These are phyloP conservation scores for Heliamphora exappendiculata DNA, from an alignment of 148 eudicot genomes.

Conservation along the genomic window DNA sequence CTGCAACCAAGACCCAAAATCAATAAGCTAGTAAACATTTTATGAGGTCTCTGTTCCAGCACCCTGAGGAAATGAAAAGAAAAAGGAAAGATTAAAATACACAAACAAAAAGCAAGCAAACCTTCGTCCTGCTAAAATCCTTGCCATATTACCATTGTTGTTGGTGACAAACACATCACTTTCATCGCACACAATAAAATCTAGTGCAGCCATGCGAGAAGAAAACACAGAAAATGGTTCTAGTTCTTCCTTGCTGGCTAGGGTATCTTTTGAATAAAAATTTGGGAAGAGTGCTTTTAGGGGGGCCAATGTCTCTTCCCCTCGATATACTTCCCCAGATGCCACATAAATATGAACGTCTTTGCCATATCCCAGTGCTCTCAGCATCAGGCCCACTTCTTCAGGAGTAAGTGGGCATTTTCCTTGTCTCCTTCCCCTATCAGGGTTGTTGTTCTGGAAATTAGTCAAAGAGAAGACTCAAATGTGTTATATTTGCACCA, in stretches of 20 bases:
- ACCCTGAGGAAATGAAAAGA: neutral
- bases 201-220: slow-evolving; percentile 97
- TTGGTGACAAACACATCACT: slow-evolving; percentile 97
- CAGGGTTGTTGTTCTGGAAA: slow-evolving; percentile 71
- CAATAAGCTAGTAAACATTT: too few species aligned
- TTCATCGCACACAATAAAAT: slow-evolving; percentile 93
- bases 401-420: slow-evolving; percentile 96
- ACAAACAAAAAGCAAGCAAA: slow-evolving; percentile 16
- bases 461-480: neutral
- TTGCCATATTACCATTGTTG: slow-evolving; percentile 98
- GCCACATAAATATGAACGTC: slow-evolving; percentile 91
- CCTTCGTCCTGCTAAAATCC: slow-evolving; percentile 96
- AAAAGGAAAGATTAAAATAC: neutral
- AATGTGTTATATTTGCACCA: neutral
- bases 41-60: neutral
- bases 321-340: slow-evolving; percentile 92
- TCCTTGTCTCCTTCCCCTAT: slow-evolving; percentile 89
- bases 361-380: slow-evolving; percentile 83
- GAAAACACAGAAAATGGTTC: slow-evolving; percentile 71
- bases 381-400: slow-evolving; percentile 93
- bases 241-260: slow-evolving; percentile 79
- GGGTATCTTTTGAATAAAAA: slow-evolving; percentile 76
- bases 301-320: slow-evolving; percentile 83
- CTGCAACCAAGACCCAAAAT: slow-evolving; percentile 39
- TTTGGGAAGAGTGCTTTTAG: slow-evolving; percentile 86